Evolutionary conservation across 1,284 basidiomycete species (phyloP).

Genomic region (Fomitopsis palustris): DNA sequence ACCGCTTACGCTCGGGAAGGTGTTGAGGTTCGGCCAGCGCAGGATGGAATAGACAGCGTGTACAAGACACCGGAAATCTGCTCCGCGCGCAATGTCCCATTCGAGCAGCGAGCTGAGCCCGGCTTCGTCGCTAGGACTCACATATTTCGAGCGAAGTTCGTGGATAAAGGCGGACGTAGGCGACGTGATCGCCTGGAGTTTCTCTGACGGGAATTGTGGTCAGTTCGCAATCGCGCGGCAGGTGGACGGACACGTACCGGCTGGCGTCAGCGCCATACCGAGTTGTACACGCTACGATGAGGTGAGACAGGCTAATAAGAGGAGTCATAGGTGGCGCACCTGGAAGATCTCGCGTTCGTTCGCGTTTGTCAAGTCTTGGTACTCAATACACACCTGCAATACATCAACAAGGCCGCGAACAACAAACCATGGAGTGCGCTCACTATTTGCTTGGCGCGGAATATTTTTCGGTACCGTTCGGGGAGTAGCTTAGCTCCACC

Average conservation of each 20-base stretch:
- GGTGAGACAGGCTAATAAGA: neutral
- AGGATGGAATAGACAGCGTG: constrained; percentile 50
- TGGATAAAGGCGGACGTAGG: constrained; percentile 53
- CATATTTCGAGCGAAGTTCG: constrained; percentile 41
- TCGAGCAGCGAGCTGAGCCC: constrained; percentile 41
- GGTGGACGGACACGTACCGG: constrained; percentile 32
- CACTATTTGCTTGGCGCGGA: constrained; percentile 63
- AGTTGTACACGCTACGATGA: constrained; percentile 64
- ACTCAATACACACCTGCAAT: constrained; percentile 58
- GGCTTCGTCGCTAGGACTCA: constrained; percentile 25
- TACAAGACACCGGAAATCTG: constrained; percentile 60
- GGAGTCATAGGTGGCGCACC: constrained; percentile 29
- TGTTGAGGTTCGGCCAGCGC: constrained; percentile 33
- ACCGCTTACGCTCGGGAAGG: constrained; percentile 25
- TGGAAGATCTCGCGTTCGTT: constrained; percentile 78
- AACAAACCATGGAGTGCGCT: neutral
- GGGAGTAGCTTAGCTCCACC: constrained; percentile 39
- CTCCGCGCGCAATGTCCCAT: constrained; percentile 58
- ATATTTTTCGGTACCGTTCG: constrained; percentile 48
- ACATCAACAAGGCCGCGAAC: too few species aligned
- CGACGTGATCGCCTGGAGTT: constrained; percentile 58
- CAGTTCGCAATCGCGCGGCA: neutral
- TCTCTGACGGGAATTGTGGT: constrained; percentile 38
- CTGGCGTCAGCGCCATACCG: constrained; percentile 74
- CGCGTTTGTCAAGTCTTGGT: constrained; percentile 52